Percentiles rank a stretch among this genome's conserved stretches.
Evolutionary conservation across 441 rosid genomes (phyloP).

Genomic region (Pelargonium cotyledonis): DNA sequence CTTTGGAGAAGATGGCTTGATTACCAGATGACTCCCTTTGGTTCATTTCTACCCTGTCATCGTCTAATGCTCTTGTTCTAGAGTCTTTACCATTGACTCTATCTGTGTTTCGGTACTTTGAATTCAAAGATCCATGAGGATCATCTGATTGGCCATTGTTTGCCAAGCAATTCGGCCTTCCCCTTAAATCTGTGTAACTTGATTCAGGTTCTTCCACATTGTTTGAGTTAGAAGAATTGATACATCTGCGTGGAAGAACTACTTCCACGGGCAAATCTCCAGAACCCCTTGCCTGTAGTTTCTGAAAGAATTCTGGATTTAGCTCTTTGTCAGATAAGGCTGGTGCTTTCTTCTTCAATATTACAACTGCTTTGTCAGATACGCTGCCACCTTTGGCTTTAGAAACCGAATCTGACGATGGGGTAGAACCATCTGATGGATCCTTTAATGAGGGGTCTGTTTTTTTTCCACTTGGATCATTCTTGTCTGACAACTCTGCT

Average conservation of each 20-base stretch:
- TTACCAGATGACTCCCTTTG: conserved; percentile 52
- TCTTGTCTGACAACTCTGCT: conserved; percentile 35
- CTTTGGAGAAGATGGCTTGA: conserved; percentile 45
- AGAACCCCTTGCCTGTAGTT: conserved; percentile 68
- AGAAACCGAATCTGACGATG: conserved; percentile 38
- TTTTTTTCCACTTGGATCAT: conserved; percentile 35
- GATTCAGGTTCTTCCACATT: conserved; percentile 50
- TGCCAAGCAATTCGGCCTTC: conserved; percentile 42
- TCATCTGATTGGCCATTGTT: conserved; percentile 43
- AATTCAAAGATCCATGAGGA: conserved; percentile 34
- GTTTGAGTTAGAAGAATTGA: conserved; percentile 48
- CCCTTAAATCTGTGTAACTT: conserved; percentile 40
- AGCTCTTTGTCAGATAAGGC: conserved; percentile 71
- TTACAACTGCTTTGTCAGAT: conserved; percentile 65
- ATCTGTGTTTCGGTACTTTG: conserved; percentile 40
- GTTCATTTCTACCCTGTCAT: conserved; percentile 42
- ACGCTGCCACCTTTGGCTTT: conserved; percentile 60
- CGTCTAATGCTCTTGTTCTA: conserved; percentile 50
- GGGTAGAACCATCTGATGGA: conserved; percentile 40
- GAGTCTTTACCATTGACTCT: conserved; percentile 49
- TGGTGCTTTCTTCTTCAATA: conserved; percentile 86
- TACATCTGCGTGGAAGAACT: conserved; percentile 71
- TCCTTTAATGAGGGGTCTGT: conserved; percentile 41
- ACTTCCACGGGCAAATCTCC: conserved; percentile 90
- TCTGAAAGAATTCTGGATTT: conserved; percentile 95